A percentile compares a stretch with the other conserved stretches of the same genome.
Evolutionary conservation across 768 basidiomycete genomes (phyloP).

Genomic region (Nidularia sp.): DNA sequence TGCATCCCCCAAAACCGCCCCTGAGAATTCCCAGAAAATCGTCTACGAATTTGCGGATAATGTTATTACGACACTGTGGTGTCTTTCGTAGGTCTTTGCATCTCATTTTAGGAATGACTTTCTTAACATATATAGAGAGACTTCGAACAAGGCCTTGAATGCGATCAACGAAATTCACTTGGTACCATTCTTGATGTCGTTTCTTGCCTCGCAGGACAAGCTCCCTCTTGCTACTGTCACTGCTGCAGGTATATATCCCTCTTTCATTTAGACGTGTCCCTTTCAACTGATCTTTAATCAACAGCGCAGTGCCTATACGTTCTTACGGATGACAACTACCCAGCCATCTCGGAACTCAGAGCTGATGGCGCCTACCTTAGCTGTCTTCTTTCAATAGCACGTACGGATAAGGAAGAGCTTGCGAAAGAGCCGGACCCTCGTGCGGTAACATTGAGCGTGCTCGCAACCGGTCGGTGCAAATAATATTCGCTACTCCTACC

Average conservation of each 20-base stretch:
- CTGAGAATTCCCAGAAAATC: constrained; percentile 68
- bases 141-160: constrained; percentile 86
- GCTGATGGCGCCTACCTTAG: constrained; percentile 56
- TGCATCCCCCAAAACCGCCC: constrained; percentile 51
- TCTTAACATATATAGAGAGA: constrained; percentile 59
- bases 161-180: constrained; percentile 81
- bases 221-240: constrained; percentile 70
- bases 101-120: not conserved
- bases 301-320: constrained; percentile 91
- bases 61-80: constrained; percentile 90
- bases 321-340: constrained; percentile 86
- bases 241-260: constrained; percentile 62
- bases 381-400: constrained; percentile 62
- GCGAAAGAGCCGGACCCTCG: constrained; percentile 47
- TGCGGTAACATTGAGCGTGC: constrained; percentile 50
- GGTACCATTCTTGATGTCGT: constrained; percentile 86
- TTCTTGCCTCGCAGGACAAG: constrained; percentile 66
- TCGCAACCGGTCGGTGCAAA: constrained; percentile 77
- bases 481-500: too few relatives aligned
- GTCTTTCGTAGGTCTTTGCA: constrained; percentile 72
- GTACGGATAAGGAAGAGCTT: constrained; percentile 29
- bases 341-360: constrained; percentile 63
- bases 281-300: constrained; percentile 1
- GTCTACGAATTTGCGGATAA: constrained; percentile 90
- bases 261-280: not conserved